Evolutionary conservation across 441 rosid genomes (phyloP).

Genomic region (Mallotus repandus): DNA sequence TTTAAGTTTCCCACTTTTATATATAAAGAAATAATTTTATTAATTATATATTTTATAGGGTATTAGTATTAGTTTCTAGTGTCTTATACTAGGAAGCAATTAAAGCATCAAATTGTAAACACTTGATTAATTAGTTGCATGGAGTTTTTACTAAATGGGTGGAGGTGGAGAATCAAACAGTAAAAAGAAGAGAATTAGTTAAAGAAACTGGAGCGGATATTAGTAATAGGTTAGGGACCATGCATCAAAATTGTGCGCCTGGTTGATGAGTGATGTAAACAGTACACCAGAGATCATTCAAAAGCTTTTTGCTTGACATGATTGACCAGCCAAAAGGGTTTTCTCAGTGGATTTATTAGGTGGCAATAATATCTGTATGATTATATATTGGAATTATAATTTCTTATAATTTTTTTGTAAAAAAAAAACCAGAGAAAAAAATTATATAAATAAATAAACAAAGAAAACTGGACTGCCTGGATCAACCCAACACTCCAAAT

Average conservation of each 20-base stretch:
- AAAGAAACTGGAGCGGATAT: conserved; percentile 3
- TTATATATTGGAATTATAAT: conserved; percentile 27
- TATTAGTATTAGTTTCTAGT: no score
- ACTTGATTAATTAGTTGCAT: neutral
- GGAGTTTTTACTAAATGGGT: neutral
- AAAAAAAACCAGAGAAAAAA: neutral
- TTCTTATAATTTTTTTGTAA: neutral
- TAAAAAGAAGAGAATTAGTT: neutral
- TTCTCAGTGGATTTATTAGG: conserved; percentile 59
- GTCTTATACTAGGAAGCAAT: no score
- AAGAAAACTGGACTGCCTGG: conserved; percentile 31
- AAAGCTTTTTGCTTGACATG: conserved; percentile 59
- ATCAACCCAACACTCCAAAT: conserved; percentile 48
- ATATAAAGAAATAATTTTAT: no score
- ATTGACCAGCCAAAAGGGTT: conserved; percentile 48
- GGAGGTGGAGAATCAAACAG: conserved; percentile 9
- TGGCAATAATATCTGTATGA: conserved; percentile 67
- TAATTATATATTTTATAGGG: no score
- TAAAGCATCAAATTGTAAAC: no score
- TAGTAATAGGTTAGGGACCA: neutral
- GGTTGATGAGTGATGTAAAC: conserved; percentile 34
- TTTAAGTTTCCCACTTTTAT: no score
- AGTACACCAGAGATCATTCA: conserved; percentile 24
- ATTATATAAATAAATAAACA: neutral
- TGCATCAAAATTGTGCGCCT: neutral